Conservation (phyloP, 2,329 filamentous ascomycete genomes). For the Ceratocystis variospora region DNA sequence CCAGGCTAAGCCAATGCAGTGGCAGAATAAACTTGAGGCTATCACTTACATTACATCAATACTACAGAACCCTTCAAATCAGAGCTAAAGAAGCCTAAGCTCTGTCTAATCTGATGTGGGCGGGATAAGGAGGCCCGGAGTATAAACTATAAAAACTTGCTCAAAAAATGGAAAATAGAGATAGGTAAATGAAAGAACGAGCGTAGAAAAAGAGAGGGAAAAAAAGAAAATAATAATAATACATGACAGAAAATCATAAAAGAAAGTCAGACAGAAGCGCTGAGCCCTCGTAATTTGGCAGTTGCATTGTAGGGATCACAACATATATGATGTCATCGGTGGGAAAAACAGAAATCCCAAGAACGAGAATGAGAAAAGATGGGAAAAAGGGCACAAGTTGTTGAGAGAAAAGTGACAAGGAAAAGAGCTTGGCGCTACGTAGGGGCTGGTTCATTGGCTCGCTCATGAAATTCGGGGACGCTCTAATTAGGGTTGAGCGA, state of each 20-base stretch:
- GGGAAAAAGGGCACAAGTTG: background rate
- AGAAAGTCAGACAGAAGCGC: background rate
- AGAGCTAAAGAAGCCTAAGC: too few relatives aligned
- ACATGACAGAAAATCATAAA: too few relatives aligned
- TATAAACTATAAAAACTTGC: background rate
- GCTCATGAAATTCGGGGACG: too few relatives aligned
- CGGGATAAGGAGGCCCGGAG: background rate
- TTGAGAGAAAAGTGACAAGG: background rate
- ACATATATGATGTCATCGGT: background rate
- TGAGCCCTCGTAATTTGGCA: background rate
- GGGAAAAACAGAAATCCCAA: background rate
- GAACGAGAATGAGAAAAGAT: background rate
- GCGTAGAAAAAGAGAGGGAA: background rate
- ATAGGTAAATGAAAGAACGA: background rate
- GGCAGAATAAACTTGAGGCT: too few relatives aligned
- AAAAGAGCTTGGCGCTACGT: background rate
- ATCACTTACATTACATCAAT: too few relatives aligned
- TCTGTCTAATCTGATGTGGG: background rate
- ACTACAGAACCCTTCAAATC: too few relatives aligned
- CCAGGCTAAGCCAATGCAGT: too few relatives aligned
- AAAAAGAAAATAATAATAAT: conserved; percentile 2
- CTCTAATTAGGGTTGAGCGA: too few relatives aligned
- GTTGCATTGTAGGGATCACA: background rate
- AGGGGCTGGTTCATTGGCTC: too few relatives aligned
- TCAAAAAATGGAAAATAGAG: background rate